Base-by-base conservation (phyloP, 441 rosid species). In the Breynia disticha region DNA sequence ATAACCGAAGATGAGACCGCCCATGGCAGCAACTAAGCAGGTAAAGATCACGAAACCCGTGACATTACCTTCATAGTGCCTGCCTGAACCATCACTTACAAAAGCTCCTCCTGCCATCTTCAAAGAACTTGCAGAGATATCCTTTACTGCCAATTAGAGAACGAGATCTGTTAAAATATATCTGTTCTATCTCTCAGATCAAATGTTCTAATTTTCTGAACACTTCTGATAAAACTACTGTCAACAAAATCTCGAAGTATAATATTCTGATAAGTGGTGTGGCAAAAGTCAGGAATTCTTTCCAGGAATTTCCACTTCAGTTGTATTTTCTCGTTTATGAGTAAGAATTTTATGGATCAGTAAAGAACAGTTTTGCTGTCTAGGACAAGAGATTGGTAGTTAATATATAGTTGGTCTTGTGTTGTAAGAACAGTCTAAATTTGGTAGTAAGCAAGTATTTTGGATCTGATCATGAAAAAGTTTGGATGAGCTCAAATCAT, bases 1-100 rank as follows among this genome's bases (percentile, higher is more conserved):
- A 50, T 80, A 80, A 22, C 83, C 81, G 35, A 80, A 80, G 67
- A 80, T 66, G 59, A 78, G 77, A 67, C 86, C 83, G 16, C 86
- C 86, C 62, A 72, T 75, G 48, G 86, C 80, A 17, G 79, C 86
- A 17, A 80, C 77, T 52, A 80, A 45, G 52, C 86, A 80, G 35
- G 79, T 78, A 46, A 63, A 46, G 52, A 81, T 50, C 46, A 80
- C 81, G 47, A 72, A 73, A 32, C 55, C 57, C 13, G 86, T 78
- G 41, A 80, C 48, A 38, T 67, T 56, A 45, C 75, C 78, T 17
- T 80, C 73, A 45, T 75, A 77, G 55, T 64, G 62, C 11, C 60
- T 28, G 3, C 49, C 68, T 35, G 53, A 62, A 55, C 71, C 52
- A 32, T 68, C 58, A 62, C 48, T 46, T 15, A 62, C 65, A 54